Conservation (phyloP, 1,139 yeast genomes). For the Debaryomycetaceae sp. region DNA sequence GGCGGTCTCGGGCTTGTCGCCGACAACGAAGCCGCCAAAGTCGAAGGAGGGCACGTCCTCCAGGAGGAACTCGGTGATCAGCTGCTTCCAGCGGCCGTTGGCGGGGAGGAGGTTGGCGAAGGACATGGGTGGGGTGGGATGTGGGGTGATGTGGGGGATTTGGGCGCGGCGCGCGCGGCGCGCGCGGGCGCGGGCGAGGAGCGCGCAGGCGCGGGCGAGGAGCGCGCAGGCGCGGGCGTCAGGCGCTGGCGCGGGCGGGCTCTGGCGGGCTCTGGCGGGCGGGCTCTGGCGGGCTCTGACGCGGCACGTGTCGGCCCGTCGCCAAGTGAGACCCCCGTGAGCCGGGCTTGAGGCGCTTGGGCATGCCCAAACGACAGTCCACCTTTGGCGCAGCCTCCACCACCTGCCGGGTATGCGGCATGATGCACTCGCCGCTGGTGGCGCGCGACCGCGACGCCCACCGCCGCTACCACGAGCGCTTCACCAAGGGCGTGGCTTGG, state of each 20-base stretch:
- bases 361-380: too few relatives aligned
- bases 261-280: not conserved
- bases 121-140: too few relatives aligned
- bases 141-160: too few relatives aligned
- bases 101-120: conserved; percentile 63
- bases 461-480: conserved; percentile 41
- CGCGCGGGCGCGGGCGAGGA: too few relatives aligned
- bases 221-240: too few relatives aligned
- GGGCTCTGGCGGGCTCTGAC: conserved; percentile 1
- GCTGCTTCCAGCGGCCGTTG: conserved; percentile 74
- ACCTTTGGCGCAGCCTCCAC: conserved; percentile 10
- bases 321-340: too few relatives aligned
- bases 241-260: not conserved
- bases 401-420: conserved; percentile 54
- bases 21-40: conserved; percentile 94
- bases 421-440: conserved; percentile 50
- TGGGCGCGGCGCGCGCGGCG: too few relatives aligned
- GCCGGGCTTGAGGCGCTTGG: too few relatives aligned
- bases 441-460: conserved; percentile 46
- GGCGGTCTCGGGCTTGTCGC: conserved; percentile 65
- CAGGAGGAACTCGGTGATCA: conserved; percentile 66
- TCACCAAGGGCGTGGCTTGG: conserved; percentile 47
- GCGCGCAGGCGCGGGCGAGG: too few relatives aligned
- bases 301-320: conserved; percentile 1
- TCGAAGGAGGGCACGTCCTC: conserved; percentile 95